A percentile compares a stretch with the other conserved stretches of the same genome.
phyloP scores from a whole-genome alignment of 1,284 basidiomycete genomes.

The Coniferiporia sulphurascens region DNA sequence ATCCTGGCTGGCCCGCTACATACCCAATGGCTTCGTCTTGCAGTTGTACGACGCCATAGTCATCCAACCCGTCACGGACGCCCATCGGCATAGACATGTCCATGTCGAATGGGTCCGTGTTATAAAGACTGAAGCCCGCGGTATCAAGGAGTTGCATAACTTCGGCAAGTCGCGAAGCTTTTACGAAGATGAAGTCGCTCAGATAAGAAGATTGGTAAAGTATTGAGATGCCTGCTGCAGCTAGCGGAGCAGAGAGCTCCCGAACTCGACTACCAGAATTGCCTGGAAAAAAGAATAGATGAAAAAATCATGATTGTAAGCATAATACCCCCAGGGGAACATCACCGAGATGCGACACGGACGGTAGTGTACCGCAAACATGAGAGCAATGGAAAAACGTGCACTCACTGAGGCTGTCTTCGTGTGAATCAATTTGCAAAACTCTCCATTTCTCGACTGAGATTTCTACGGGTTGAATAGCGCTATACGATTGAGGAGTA shows the following conservation, averaged over 20 bases:
- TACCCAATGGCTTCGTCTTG: slow-evolving; percentile 1
- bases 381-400: neutral
- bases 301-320: neutral
- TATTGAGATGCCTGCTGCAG: slow-evolving; percentile 77
- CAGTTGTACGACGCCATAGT: neutral
- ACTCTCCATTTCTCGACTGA: slow-evolving; percentile 70
- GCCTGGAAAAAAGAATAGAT: slow-evolving; percentile 34
- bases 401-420: slow-evolving; percentile 52
- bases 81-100: neutral
- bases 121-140: slow-evolving; percentile 64
- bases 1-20: neutral
- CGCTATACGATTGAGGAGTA: slow-evolving; percentile 4
- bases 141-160: slow-evolving; percentile 54
- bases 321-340: neutral
- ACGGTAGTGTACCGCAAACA: neutral
- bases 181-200: slow-evolving; percentile 82
- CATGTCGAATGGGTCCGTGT: slow-evolving; percentile 4
- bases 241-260: slow-evolving; percentile 73
- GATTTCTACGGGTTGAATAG: slow-evolving; percentile 42
- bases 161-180: slow-evolving; percentile 57
- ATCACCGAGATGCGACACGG: neutral
- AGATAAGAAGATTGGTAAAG: slow-evolving; percentile 83
- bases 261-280: slow-evolving; percentile 70
- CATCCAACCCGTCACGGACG: neutral
- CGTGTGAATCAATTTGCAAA: slow-evolving; percentile 73